Base-by-base conservation (phyloP, 805 yeast genomes). In the Saturnispora ahearnii region DNA sequence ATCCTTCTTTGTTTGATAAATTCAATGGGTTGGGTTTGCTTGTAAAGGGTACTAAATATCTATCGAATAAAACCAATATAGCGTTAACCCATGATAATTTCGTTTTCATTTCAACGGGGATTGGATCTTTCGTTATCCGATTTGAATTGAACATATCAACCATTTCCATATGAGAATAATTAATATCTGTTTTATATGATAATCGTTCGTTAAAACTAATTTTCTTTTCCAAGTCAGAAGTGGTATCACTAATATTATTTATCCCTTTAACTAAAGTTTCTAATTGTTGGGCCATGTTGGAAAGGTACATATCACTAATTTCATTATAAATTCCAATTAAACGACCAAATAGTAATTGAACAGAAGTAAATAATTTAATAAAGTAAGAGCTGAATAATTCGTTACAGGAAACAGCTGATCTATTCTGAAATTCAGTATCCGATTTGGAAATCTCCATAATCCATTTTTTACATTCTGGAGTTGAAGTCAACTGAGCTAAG, bases 11-110 rank as follows among this genome's bases (percentile, higher is more conserved):
- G 24, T 51, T 53, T n/a, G 53, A 59, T 13, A 46, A 29, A 21
- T 33, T 33, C 15, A 52, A 33, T 7, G 52, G 15, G 40, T 44
- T 53, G 18, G 55, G 51, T 34, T 55, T 59, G 2, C 55, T 33
- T 12, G 42, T 41, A 34, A 64, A 46, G 4, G 62, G 59, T 9
- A 62, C 53, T 26, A 65, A 42, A 48, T 61, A 64, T 42, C 63
- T 63, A 53, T 65, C 69, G 56, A 74, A 68, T 26, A 73, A 69
- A 46, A 69, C 70, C 33, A 76, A 60, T 22, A 69, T 60, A 28
- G 74, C 66, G 50, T 69, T 65, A 55, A 73, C 76, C 56, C 74
- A 67, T 2, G 74, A 70, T 37, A 71, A 61, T 30, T 55, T 50
- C 4, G 51, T 44, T 41, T 55, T 55, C 22, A 59, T 50, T 38